Percentiles rank a stretch among this genome's conserved stretches.
Evolutionary conservation across 371 early-diverging fungal genomes (phyloP).

Genomic region (Mucor sp.): DNA sequence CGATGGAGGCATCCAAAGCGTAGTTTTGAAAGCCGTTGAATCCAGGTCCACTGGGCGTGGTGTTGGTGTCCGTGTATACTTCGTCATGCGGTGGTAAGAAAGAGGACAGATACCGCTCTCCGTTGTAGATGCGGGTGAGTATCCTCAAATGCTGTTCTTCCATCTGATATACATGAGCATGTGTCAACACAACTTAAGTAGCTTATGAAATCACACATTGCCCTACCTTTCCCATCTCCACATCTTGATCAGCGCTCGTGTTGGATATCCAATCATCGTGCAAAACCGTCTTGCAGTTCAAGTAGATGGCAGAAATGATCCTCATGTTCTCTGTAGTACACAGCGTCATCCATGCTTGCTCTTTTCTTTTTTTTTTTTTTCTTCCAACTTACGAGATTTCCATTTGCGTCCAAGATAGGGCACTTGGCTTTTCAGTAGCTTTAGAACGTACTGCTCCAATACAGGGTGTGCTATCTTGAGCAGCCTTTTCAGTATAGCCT

Average conservation of each 20-base stretch:
- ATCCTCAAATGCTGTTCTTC: constrained; percentile 68
- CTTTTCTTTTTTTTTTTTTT: too few species aligned
- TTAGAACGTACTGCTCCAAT: constrained; percentile 74
- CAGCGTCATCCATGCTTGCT: too few species aligned
- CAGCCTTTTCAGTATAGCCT: constrained; percentile 75
- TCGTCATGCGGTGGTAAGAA: constrained; percentile 37
- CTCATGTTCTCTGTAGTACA: constrained; percentile 66
- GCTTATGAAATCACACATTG: background rate
- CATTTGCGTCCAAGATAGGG: constrained; percentile 83
- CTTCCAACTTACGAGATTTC: constrained; percentile 58
- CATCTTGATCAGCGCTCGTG: constrained; percentile 63
- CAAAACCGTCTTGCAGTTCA: constrained; percentile 65
- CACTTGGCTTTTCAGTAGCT: constrained; percentile 78
- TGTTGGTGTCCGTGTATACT: background rate
- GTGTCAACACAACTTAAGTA: background rate
- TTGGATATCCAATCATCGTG: constrained; percentile 77
- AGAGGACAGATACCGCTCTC: constrained; percentile 55
- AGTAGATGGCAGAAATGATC: constrained; percentile 77
- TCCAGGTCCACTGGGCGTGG: background rate
- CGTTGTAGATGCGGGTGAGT: constrained; percentile 64
- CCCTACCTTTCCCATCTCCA: constrained; percentile 73
- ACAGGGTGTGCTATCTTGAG: constrained; percentile 70
- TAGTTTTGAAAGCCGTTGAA: background rate
- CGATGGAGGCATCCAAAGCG: constrained; percentile 3
- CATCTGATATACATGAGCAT: constrained; percentile 24